These are phyloP conservation scores for Stereocaulon alpinum DNA, from an alignment of 495 filamentous ascomycete species.

Conservation along the genomic window DNA sequence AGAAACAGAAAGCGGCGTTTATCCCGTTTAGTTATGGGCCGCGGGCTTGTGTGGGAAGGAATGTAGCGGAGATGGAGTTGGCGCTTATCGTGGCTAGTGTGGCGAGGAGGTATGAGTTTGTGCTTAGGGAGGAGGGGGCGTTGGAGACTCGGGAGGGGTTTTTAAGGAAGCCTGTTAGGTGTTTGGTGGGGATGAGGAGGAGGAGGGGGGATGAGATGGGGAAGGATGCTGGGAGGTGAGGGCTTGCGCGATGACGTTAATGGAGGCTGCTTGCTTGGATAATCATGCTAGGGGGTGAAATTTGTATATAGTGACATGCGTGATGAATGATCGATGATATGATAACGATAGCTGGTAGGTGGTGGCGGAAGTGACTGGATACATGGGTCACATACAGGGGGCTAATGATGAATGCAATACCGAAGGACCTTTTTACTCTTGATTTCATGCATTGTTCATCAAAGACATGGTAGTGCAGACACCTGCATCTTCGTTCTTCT, in stretches of 20 bases:
- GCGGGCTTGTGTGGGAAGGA: conserved; percentile 70
- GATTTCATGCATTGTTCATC: no score
- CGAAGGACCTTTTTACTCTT: no score
- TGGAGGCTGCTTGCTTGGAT: background rate
- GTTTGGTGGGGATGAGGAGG: conserved; percentile 60
- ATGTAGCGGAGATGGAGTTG: conserved; percentile 91
- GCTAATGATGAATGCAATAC: no score
- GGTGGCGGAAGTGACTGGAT: no score
- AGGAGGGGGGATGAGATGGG: conserved; percentile 18
- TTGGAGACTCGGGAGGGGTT: conserved; percentile 84
- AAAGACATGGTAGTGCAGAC: no score
- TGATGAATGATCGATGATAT: no score
- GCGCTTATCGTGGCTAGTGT: conserved; percentile 69
- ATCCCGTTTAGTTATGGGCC: conserved; percentile 82
- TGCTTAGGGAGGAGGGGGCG: conserved; percentile 49
- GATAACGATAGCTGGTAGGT: no score
- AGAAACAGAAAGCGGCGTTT: conserved; percentile 66
- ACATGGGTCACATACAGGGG: no score
- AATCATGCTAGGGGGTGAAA: background rate
- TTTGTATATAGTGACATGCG: no score
- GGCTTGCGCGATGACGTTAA: no score
- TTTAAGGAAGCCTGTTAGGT: conserved; percentile 71
- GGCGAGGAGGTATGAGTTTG: conserved; percentile 65
- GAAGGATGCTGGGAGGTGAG: background rate
- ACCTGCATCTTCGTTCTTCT: no score